Conservation (phyloP, 306 rosid species). For the Malus sylvestris region DNA sequence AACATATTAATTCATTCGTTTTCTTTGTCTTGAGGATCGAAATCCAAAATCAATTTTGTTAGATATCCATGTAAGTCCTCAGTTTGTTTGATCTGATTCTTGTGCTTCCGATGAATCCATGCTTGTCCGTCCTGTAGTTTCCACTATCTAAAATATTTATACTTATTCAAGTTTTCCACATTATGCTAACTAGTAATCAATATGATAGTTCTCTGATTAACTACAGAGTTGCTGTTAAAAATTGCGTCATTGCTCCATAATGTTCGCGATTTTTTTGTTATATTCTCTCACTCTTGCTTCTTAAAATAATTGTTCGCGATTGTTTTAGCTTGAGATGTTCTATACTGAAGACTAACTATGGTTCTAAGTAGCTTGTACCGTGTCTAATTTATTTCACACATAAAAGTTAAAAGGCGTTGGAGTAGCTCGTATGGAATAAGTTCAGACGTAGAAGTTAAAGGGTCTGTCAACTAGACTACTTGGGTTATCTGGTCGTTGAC, state of each 20-base stretch:
- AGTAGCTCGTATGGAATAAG: background rate
- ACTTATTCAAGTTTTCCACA: background rate
- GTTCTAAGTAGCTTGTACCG: background rate
- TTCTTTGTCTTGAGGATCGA: constrained; percentile 5
- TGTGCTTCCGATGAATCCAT: background rate
- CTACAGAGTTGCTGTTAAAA: no score
- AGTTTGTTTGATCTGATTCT: background rate
- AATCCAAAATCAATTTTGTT: constrained; percentile 24
- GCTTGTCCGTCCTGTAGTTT: background rate
- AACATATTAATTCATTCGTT: background rate
- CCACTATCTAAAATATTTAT: background rate
- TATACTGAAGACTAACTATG: background rate
- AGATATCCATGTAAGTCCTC: constrained; percentile 6
- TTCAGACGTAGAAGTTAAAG: background rate
- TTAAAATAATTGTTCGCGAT: background rate
- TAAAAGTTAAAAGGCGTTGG: background rate
- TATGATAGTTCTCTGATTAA: background rate
- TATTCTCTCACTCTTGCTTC: background rate
- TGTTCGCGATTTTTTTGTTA: background rate
- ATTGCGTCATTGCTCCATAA: background rate
- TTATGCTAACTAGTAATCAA: background rate
- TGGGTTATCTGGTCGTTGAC: background rate
- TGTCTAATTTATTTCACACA: background rate
- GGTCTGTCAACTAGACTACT: background rate
- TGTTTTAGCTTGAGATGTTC: background rate